These are phyloP conservation scores for Coemansia sp. DNA, from an alignment of 192 early-diverging fungal species.

Conservation along the genomic window DNA sequence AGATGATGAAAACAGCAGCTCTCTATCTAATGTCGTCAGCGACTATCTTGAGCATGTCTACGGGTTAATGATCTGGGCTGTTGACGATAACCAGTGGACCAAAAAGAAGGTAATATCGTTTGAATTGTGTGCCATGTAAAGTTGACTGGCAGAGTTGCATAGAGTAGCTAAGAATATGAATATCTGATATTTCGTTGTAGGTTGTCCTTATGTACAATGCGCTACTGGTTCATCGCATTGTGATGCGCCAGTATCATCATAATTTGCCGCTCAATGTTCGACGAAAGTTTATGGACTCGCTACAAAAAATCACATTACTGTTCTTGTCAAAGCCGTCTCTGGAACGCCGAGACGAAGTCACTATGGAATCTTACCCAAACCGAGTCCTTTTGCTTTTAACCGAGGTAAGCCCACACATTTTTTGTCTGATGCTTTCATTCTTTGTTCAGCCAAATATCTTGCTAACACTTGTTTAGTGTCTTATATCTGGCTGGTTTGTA, in stretches of 20 bases:
- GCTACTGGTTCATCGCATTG: constrained; percentile 30
- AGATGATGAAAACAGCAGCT: not conserved
- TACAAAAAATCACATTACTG: constrained; percentile 13
- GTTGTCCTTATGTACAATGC: constrained; percentile 35
- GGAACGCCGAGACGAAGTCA: constrained; percentile 10
- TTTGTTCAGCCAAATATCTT: not conserved
- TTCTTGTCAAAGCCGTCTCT: constrained; percentile 19
- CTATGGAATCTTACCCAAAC: constrained; percentile 23
- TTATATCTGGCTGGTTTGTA: constrained; percentile 29
- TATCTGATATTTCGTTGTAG: constrained; percentile 9
- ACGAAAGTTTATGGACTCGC: constrained; percentile 19
- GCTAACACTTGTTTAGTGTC: constrained; percentile 23
- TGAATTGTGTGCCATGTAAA: not conserved
- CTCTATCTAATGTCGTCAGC: constrained; percentile 4
- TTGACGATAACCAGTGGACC: constrained; percentile 27
- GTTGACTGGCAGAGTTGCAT: not conserved
- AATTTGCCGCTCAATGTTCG: constrained; percentile 6
- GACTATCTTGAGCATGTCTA: constrained; percentile 30
- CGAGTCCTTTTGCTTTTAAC: constrained; percentile 34
- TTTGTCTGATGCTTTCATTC: too few relatives aligned
- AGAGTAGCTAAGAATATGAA: too few relatives aligned
- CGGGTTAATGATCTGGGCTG: constrained; percentile 23
- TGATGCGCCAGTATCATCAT: constrained; percentile 25
- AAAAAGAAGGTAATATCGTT: constrained; percentile 27
- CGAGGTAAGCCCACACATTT: constrained; percentile 18